Percentiles rank a stretch among this genome's conserved stretches.
Evolutionary conservation across 1,139 yeast genomes (phyloP).

Genomic region (Candida sp.): DNA sequence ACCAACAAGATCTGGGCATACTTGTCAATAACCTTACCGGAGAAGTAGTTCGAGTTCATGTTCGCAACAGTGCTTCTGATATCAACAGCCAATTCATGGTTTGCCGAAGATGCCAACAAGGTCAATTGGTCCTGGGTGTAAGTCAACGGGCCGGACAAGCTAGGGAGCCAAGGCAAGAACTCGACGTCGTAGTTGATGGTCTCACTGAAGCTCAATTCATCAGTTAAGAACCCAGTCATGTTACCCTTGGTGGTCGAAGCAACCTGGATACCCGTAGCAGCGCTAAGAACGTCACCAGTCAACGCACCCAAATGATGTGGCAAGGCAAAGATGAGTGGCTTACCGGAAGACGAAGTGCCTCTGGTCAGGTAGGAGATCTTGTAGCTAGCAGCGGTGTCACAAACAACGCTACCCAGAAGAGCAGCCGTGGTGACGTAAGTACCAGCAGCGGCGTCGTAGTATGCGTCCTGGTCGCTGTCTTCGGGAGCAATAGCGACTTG

Average conservation of each 20-base stretch:
- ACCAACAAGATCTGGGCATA: conserved; percentile 74
- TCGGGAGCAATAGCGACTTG: conserved; percentile 53
- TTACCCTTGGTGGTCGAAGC: conserved; percentile 69
- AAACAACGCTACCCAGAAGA: conserved; percentile 29
- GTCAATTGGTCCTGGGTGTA: conserved; percentile 57
- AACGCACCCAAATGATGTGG: conserved; percentile 74
- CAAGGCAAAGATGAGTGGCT: conserved; percentile 64
- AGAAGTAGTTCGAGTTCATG: conserved; percentile 59
- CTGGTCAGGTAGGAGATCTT: conserved; percentile 52
- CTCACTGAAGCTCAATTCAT: conserved; percentile 53
- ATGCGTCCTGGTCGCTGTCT: conserved; percentile 34
- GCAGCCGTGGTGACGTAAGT: conserved; percentile 38
- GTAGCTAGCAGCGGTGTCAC: conserved; percentile 44
- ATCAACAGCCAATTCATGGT: conserved; percentile 60
- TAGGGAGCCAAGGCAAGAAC: conserved; percentile 64
- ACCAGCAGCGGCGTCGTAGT: conserved; percentile 62
- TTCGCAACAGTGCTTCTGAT: conserved; percentile 52
- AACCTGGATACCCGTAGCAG: conserved; percentile 52
- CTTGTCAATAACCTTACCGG: conserved; percentile 78
- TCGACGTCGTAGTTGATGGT: conserved; percentile 50
- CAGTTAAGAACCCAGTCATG: conserved; percentile 64
- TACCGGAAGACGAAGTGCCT: conserved; percentile 58
- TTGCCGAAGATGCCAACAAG: conserved; percentile 58
- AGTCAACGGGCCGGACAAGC: conserved; percentile 30
- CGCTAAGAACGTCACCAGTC: conserved; percentile 31